These are phyloP conservation scores for Komagataea norvegica DNA, from an alignment of 1,139 yeast species.

Conservation along the genomic window DNA sequence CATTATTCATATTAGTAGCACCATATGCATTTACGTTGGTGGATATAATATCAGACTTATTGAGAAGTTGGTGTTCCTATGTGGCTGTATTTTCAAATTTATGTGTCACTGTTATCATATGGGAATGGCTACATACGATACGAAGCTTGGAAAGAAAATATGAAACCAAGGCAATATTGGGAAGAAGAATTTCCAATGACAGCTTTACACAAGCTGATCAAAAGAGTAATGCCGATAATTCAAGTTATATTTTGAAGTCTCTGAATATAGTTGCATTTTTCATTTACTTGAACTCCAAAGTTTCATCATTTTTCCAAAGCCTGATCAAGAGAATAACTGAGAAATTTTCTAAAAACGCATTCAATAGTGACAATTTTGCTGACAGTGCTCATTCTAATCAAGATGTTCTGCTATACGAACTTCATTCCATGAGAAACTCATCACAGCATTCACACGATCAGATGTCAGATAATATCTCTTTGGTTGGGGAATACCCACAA, in stretches of 20 bases:
- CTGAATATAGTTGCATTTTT: slow-evolving; percentile 18
- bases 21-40: slow-evolving; percentile 34
- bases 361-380: too few species aligned
- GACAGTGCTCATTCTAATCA: too few species aligned
- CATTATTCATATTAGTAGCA: slow-evolving; percentile 33
- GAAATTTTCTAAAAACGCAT: slow-evolving; percentile 2
- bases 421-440: slow-evolving; percentile 3
- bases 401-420: slow-evolving; percentile 6
- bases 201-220: slow-evolving; percentile 19
- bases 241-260: slow-evolving; percentile 20
- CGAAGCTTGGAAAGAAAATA: slow-evolving; percentile 38
- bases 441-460: slow-evolving; percentile 4
- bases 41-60: slow-evolving; percentile 28
- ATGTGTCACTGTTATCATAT: slow-evolving; percentile 38
- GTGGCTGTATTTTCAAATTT: slow-evolving; percentile 38
- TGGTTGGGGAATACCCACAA: slow-evolving; percentile 24
- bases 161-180: slow-evolving; percentile 45
- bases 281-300: background rate
- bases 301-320: background rate
- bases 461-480: slow-evolving; percentile 13
- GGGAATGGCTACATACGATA: slow-evolving; percentile 52
- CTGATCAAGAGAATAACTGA: too few species aligned
- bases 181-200: slow-evolving; percentile 35
- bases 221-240: slow-evolving; percentile 2
- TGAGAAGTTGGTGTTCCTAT: slow-evolving; percentile 43